Base-by-base conservation (phyloP, 805 yeast species). In the Zygoascus biomembranicola region DNA sequence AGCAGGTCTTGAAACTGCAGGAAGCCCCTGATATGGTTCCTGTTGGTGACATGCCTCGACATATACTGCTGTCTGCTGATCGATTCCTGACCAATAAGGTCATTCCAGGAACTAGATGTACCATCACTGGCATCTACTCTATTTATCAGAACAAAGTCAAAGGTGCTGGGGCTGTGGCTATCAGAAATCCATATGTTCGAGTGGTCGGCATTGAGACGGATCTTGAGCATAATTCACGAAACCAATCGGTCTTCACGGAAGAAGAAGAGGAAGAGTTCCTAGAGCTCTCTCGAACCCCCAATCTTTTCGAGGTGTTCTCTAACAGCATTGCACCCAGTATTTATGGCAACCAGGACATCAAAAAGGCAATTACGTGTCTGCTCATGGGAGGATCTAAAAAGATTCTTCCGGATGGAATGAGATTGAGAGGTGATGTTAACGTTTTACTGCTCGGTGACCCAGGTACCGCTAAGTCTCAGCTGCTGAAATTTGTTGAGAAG, bases 11-110 rank as follows among this genome's bases (percentile, higher is more conserved):
- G 63, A 94, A 94, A 68, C 76, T 94, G 53, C 99, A 94, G 69
- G 99, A 94, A 68, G 77, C 94, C n/a, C 97, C 98, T 11, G 99
- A 94, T 68, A 87, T 87, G 84, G 97, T 94, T 1, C 99, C 99
- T 1, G 96, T 94, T 31, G 99, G 99, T 60, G 99, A 94, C 72
- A 85, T 94, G 89, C 99, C 99, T 8, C 81, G 99, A 61, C 95
- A 94, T 64, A 84, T 94, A 43, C 66, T 88, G 55, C 75, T 94
- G 58, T 86, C 94, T 44, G 88, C 89, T 35, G 98, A 94, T 68
- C 78, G 99, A 57, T 87, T 87, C 62, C 73, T 94, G 66, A 85
- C 97, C 28, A 94, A 94, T 71, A 82, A 79, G 58, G 90, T 94
- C 32, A 86, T 92, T 43, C 99, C 99, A 0, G 99, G 99, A 26